Evolutionary conservation across 805 yeast genomes (phyloP).

Genomic region (Ogataea paradorogensis): DNA sequence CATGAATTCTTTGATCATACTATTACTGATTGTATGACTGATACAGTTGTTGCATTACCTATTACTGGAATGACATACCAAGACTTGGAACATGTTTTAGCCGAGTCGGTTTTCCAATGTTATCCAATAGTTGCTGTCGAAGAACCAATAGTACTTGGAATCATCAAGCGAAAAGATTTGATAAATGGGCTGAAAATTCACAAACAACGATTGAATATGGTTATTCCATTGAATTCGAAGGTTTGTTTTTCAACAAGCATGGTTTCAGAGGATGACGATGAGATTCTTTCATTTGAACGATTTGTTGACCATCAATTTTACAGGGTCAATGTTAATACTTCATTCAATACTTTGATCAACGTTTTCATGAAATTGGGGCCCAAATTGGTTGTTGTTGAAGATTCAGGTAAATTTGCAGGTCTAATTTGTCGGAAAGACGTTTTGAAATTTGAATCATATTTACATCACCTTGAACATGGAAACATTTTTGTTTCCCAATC

Average conservation of each 20-base stretch:
- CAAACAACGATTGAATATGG: conserved; percentile 14
- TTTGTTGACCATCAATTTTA: conserved; percentile 58
- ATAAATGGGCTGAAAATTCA: conserved; percentile 27
- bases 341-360: conserved; percentile 61
- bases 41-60: conserved; percentile 38
- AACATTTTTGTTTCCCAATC: conserved; percentile 23
- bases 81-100: conserved; percentile 34
- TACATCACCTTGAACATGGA: conserved; percentile 29
- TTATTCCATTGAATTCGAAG: conserved; percentile 2
- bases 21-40: conserved; percentile 63
- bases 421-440: conserved; percentile 84
- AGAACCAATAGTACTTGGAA: conserved; percentile 42
- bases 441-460: conserved; percentile 52
- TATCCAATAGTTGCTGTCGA: conserved; percentile 50
- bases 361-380: conserved; percentile 82
- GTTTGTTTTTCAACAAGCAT: conserved; percentile 14
- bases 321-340: conserved; percentile 48
- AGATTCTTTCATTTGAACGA: conserved; percentile 26
- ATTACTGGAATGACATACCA: conserved; percentile 33
- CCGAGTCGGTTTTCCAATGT: conserved; percentile 39
- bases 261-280: conserved; percentile 4
- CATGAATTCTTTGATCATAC: conserved; percentile 48
- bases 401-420: conserved; percentile 63
- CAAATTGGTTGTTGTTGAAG: conserved; percentile 62
- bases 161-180: conserved; percentile 42